These are phyloP conservation scores for Lichtheimia hyalospora DNA, from an alignment of 371 early-diverging fungal species.

Conservation along the genomic window DNA sequence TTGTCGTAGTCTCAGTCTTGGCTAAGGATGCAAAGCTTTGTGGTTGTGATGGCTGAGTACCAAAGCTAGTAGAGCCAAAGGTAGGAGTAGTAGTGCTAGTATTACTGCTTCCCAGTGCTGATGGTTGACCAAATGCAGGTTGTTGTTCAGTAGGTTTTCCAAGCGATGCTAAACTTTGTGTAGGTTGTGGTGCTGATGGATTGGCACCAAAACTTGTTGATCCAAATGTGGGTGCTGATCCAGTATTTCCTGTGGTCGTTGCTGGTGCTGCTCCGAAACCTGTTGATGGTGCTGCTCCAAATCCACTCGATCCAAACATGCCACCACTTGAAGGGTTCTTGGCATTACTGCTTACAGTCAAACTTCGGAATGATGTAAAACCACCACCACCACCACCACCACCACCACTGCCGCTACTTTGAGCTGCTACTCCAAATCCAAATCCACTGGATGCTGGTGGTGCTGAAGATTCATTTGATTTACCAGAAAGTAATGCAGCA, in stretches of 20 bases:
- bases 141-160: constrained; percentile 8
- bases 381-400: constrained; percentile 2
- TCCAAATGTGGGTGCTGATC: background rate
- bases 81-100: background rate
- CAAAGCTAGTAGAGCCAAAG: constrained; percentile 1
- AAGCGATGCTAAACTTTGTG: constrained; percentile 14
- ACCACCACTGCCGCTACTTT: background rate
- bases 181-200: constrained; percentile 7
- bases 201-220: constrained; percentile 10
- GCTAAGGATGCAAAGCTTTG: constrained; percentile 9
- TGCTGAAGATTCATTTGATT: background rate
- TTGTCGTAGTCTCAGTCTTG: background rate
- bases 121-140: constrained; percentile 18
- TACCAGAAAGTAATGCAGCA: constrained; percentile 3
- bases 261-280: constrained; percentile 2
- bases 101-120: background rate
- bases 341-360: background rate
- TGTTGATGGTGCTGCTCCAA: constrained; percentile 7
- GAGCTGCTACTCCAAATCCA: background rate
- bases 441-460: background rate
- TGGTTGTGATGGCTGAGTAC: background rate
- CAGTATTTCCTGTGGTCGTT: background rate
- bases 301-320: constrained; percentile 14
- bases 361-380: constrained; percentile 3
- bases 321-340: background rate